phyloP scores from a whole-genome alignment of 2,329 filamentous ascomycete species.

The Colletotrichum lupini region DNA sequence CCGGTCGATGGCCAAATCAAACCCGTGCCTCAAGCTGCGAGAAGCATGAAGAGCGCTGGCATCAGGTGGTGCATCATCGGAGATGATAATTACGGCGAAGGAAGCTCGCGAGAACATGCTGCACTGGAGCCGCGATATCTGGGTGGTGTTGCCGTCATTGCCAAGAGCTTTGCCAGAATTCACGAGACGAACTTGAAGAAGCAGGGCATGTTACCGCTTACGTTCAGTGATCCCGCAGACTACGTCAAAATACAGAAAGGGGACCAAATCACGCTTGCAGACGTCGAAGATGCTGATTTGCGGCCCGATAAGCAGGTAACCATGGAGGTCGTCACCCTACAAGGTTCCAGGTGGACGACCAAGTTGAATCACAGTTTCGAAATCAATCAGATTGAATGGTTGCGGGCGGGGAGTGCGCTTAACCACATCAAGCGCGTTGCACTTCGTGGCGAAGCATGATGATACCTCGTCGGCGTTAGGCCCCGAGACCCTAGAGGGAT shows the following conservation, averaged over 20 bases:
- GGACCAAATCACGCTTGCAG: slow-evolving; percentile 19
- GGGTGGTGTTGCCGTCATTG: slow-evolving; percentile 84
- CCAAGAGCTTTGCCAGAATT: slow-evolving; percentile 85
- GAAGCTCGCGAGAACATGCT: slow-evolving; percentile 86
- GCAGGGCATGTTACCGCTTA: slow-evolving; percentile 68
- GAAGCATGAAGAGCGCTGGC: slow-evolving; percentile 37
- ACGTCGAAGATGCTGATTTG: slow-evolving; percentile 37
- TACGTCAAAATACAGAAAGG: slow-evolving; percentile 73
- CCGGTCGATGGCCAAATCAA: slow-evolving; percentile 36
- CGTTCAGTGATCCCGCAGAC: slow-evolving; percentile 77
- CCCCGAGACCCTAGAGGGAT: no score
- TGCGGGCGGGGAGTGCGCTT: slow-evolving; percentile 48
- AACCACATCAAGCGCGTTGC: slow-evolving; percentile 43
- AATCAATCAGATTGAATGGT: slow-evolving; percentile 45
- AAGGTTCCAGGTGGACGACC: slow-evolving; percentile 43
- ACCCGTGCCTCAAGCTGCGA: slow-evolving; percentile 43
- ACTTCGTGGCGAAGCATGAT: not conserved
- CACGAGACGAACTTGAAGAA: slow-evolving; percentile 96
- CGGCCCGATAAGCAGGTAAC: slow-evolving; percentile 42
- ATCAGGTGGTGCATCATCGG: slow-evolving; percentile 47
- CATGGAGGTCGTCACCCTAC: slow-evolving; percentile 42
- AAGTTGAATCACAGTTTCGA: slow-evolving; percentile 47
- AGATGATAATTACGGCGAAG: slow-evolving; percentile 79
- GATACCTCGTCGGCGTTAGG: not conserved
- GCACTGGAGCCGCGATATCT: slow-evolving; percentile 87